Conservation (phyloP, 176 grass and related monocot genomes). For the Hsuehochloa calcarea region DNA sequence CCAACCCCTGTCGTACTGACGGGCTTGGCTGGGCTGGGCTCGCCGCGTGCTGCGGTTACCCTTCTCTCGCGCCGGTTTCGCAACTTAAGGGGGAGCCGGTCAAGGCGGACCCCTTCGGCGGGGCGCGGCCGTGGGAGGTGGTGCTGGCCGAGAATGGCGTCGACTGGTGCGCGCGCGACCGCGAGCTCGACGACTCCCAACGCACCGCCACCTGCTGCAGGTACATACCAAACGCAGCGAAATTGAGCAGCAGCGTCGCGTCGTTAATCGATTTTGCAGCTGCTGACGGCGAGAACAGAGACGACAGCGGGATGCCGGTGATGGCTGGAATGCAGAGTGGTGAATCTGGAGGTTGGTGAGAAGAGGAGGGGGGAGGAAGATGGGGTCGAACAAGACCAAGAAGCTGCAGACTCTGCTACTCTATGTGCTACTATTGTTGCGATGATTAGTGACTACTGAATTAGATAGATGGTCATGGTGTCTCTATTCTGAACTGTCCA, state of each 20-base stretch:
- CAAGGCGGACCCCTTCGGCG: constrained; percentile 47
- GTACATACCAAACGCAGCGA: background rate
- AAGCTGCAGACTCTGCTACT: constrained; percentile 1
- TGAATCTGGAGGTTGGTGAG: background rate
- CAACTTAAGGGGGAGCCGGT: background rate
- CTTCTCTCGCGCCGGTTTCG: background rate
- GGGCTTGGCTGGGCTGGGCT: background rate
- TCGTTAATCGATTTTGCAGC: background rate
- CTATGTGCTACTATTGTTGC: background rate
- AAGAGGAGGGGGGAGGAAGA: background rate
- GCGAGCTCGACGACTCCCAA: constrained; percentile 25
- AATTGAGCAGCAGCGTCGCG: background rate
- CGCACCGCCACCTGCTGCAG: background rate
- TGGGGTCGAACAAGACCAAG: background rate
- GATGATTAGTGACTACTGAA: background rate
- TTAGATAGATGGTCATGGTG: background rate
- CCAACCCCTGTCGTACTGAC: background rate
- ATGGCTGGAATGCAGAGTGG: background rate
- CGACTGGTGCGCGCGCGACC: constrained; percentile 53
- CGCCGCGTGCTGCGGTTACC: background rate
- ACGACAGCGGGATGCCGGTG: background rate
- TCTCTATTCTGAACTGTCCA: background rate
- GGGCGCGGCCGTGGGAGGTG: constrained; percentile 54
- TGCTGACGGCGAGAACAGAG: background rate
- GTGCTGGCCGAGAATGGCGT: constrained; percentile 63